Base-by-base conservation (phyloP, 148 eudicot species). In the Diospyros kaki region DNA sequence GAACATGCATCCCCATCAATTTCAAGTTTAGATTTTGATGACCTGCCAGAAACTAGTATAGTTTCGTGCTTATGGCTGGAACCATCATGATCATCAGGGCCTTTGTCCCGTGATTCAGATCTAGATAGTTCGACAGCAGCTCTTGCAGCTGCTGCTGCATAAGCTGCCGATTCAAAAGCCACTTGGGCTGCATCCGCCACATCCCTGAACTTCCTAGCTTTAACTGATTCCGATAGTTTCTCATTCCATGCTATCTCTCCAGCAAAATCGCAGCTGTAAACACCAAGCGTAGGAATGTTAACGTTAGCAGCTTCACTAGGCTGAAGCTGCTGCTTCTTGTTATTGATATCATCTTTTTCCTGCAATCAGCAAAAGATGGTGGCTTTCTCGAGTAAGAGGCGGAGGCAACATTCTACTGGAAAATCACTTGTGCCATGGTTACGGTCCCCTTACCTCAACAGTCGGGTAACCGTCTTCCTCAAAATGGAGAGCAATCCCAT, bases 101-200 rank as follows among this genome's bases (percentile, higher is more conserved):
- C 59, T 15, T 74, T 17, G 71, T 86, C 86, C 44, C 55, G 70
- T 2, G 90, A 81, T 48, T 77, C 79, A 63, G 86, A 72, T 46
- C 87, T 79, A 41, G 84, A 88, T 62, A 92, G 90, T 65, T 84
- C 86, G 18, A 90, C 91, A 39, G 92, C 97, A 70, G 91, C 92
- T 77, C 89, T 85, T 72, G 97, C 97, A 51, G 94, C 97, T 17
- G 78, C 88, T 15, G 97, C 92, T 46, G 94, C 94, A 84, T 90
- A 85, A 74, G 69, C 69, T 40, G 76, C 76, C 3, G 76, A 74
- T 74, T 64, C 69, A 12, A 74, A 74, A 74, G 76, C 69, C 1
- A 63, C 76, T 52, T 42, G 67, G 68, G 76, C 76, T 51, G 76
- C 76, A 50, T 14, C 69, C 39, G 69, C 69, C 8, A 73, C 46